phyloP scores from a whole-genome alignment of 495 filamentous ascomycete genomes.

The Daldinia grandis region DNA sequence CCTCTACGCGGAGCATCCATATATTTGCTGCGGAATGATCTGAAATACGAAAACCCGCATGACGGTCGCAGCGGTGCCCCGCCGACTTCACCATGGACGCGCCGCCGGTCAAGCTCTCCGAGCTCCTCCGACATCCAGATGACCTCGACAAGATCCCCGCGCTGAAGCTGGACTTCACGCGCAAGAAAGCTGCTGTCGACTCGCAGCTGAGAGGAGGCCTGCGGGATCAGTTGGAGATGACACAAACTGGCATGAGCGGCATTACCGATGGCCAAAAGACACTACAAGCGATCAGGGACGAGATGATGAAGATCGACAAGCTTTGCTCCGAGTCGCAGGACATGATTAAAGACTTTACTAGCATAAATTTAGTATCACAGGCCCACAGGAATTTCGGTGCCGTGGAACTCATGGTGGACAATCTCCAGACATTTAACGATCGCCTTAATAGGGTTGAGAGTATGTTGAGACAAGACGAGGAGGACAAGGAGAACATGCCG shows the following conservation, averaged over 20 bases:
- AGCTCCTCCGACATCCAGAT: slow-evolving; percentile 75
- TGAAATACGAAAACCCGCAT: slow-evolving; percentile 23
- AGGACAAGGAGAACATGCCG: slow-evolving; percentile 86
- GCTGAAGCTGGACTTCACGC: slow-evolving; percentile 89
- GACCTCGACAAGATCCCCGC: slow-evolving; percentile 95
- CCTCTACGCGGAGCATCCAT: background rate
- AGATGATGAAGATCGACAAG: slow-evolving; percentile 98
- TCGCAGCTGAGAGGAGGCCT: slow-evolving; percentile 86
- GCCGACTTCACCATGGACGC: slow-evolving; percentile 57
- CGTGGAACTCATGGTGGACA: slow-evolving; percentile 88
- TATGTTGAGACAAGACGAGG: slow-evolving; percentile 81
- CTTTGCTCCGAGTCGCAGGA: slow-evolving; percentile 94
- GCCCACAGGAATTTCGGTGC: slow-evolving; percentile 94
- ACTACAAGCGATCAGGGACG: slow-evolving; percentile 89
- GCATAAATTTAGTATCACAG: slow-evolving; percentile 92
- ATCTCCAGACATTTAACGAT: slow-evolving; percentile 84
- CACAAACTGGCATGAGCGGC: slow-evolving; percentile 86
- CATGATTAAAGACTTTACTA: slow-evolving; percentile 96
- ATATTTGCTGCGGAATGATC: slow-evolving; percentile 41
- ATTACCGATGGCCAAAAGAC: slow-evolving; percentile 88
- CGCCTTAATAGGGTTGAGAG: slow-evolving; percentile 75
- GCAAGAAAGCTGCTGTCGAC: slow-evolving; percentile 93
- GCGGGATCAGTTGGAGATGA: slow-evolving; percentile 88
- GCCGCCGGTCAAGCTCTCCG: slow-evolving; percentile 72
- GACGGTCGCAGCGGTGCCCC: slow-evolving; percentile 42